Evolutionary conservation across 768 basidiomycete species (phyloP), one percentile per base, ranked within the genome.

Genomic region (Mycena haematopus): DNA sequence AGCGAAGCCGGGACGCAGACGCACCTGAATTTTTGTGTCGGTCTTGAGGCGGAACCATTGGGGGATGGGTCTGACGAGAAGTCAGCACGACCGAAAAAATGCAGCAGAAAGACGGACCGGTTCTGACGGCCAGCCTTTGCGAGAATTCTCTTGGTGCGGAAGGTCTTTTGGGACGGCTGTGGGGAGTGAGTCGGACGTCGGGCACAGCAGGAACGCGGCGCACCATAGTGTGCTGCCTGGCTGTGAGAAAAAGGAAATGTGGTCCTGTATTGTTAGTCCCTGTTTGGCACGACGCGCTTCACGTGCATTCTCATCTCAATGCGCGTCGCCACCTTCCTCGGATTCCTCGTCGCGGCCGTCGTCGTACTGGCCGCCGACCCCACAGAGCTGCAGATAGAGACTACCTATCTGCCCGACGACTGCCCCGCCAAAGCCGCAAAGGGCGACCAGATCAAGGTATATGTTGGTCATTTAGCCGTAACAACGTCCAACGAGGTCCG

Each of bases 11-110:
- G 10, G 21, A 1, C 31, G 25, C 13, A 62, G 72, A n/a, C 82
- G 71, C 72, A 92, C 92, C 80, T 94, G 92, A 70, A 93, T 96
- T 84, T 97, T 96, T 67, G 91, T 91, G 77, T 95, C 96, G 72
- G 92, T 87, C 86, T 97, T 98, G 65, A 96, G 83, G 69, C 95
- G 94, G 88, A 97, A 98, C 96, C 96, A 99, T 75, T 98, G 96
- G 68, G 96, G 97, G 65, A 99, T 98, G 65, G 96, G 97, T 75
- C 93, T 95, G 57, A n/a, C n/a, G n/a, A n/a, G n/a, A n/a, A n/a
- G n/a, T n/a, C n/a, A 31, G 36, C 1, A 10, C 14, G 11, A 7
- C 10, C 19, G 59, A 13, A 22, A n/a, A 24, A 24, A 38, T 38
- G 40, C 19, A 15, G 17, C 11, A 38, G 27, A 31, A 17, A 35